Evolutionary conservation across 2,329 filamentous ascomycete genomes (phyloP).

Genomic region (Trichoderma lentiforme): DNA sequence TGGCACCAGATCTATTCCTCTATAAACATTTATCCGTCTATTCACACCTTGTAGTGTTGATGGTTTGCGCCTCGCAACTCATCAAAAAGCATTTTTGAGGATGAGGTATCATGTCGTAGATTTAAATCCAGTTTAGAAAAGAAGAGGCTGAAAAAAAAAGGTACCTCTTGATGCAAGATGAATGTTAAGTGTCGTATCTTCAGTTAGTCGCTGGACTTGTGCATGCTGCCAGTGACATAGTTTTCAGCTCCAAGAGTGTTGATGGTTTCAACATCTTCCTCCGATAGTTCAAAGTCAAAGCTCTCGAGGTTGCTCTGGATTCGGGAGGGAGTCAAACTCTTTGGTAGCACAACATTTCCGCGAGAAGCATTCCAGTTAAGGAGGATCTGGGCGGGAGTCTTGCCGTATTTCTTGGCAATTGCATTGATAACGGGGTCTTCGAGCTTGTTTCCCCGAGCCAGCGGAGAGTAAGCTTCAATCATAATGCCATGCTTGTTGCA

Average conservation of each 20-base stretch:
- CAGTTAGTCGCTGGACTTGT: slow-evolving; percentile 38
- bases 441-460: slow-evolving; percentile 38
- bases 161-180: background rate
- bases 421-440: slow-evolving; percentile 59
- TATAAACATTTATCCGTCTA: background rate
- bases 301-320: slow-evolving; percentile 65
- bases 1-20: background rate
- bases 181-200: background rate
- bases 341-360: slow-evolving; percentile 69
- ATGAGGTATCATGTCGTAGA: background rate
- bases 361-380: slow-evolving; percentile 77
- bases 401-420: slow-evolving; percentile 66
- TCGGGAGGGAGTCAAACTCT: slow-evolving; percentile 63
- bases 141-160: background rate
- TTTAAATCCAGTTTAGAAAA: background rate
- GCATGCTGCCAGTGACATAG: slow-evolving; percentile 60
- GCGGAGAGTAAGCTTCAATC: slow-evolving; percentile 55
- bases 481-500: slow-evolving; percentile 55
- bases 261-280: slow-evolving; percentile 52
- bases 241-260: slow-evolving; percentile 58
- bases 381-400: slow-evolving; percentile 70
- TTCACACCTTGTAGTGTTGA: background rate
- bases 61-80: background rate
- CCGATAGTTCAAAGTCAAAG: slow-evolving; percentile 58
- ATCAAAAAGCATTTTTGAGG: background rate